A percentile compares a stretch with the other conserved stretches of the same genome.
phyloP scores from a whole-genome alignment of 148 eudicot species.

The Drosera capensis region DNA sequence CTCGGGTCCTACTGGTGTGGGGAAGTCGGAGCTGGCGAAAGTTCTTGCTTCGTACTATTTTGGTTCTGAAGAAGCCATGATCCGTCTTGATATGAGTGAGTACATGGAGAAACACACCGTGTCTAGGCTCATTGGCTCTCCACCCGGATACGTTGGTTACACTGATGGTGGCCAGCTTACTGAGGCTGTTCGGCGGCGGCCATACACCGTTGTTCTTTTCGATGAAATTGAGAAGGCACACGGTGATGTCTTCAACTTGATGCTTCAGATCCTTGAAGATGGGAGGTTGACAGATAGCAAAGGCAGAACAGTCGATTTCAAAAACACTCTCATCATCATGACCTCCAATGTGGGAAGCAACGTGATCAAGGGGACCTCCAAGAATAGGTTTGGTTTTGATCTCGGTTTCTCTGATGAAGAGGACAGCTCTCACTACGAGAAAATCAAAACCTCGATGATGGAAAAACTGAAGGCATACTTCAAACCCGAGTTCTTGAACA shows the following conservation, averaged over 20 bases:
- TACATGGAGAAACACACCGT: constrained; percentile 39
- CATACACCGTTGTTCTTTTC: constrained; percentile 29
- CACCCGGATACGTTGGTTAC: constrained; percentile 43
- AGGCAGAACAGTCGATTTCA: constrained; percentile 40
- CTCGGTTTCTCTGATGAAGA: not conserved
- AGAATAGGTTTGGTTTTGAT: constrained; percentile 10
- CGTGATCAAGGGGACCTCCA: constrained; percentile 23
- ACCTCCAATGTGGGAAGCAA: constrained; percentile 41
- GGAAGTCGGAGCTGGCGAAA: constrained; percentile 49
- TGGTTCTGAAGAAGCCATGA: constrained; percentile 41
- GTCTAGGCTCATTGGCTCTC: constrained; percentile 39
- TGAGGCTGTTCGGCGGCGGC: constrained; percentile 29
- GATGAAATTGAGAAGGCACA: constrained; percentile 57
- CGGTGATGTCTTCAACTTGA: constrained; percentile 24
- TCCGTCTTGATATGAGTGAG: constrained; percentile 47
- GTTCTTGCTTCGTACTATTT: constrained; percentile 30
- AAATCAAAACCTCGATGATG: constrained; percentile 24
- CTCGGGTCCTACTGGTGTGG: constrained; percentile 43
- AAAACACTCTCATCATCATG: constrained; percentile 31
- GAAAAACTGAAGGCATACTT: constrained; percentile 27
- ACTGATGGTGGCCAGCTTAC: constrained; percentile 46
- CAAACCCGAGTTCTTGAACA: constrained; percentile 31
- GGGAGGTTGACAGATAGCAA: constrained; percentile 42
- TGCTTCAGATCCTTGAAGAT: constrained; percentile 50
- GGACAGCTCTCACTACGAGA: constrained; percentile 14